Evolutionary conservation across 2,329 filamentous ascomycete species (phyloP), one percentile per base, ranked within the genome.

Genomic region (Aspergillus sp.): DNA sequence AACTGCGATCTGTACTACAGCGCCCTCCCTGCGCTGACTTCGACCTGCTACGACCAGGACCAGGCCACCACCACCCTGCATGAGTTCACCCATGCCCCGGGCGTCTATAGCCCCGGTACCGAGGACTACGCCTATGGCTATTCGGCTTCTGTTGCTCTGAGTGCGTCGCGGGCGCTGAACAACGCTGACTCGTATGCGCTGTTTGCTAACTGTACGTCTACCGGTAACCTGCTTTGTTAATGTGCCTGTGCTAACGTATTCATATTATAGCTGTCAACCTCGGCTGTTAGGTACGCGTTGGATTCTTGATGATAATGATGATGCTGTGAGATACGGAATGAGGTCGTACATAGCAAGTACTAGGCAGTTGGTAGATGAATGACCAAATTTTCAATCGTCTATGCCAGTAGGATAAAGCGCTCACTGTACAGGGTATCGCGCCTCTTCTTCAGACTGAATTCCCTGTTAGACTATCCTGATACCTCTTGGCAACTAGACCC

Each of bases 141-240:
- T 65, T 70, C 77, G 5, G 79, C 79, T 51, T 69, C 73, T 6
- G 76, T 68, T 3, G 66, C 72, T 6, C 70, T 89, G 61, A 76
- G 72, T 6, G 76, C 77, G 0, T 64, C 70, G 4, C 71, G 83
- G 66, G 85, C 86, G 50, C 67, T 89, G 8, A 77, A 80, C 65
- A 87, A 90, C 61, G 87, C 87, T n/a, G 87, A 90, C 68, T 83
- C 81, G 0, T 88, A 79, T 66, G 79, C 81, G 6, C 70, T 84
- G 27, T 84, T 79, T 63, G 79, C 82, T 19, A 82, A 84, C 27
- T 35, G 50, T 53, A 48, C 2, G 55, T 44, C 33, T 6, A 12
- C 12, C 21, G 21, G 21, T 21, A 21, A 21, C 21, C 21, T 21
- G 21, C 33, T 15, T 14, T 5, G 14, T 15, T 14, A 3, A 15